Conservation (phyloP, 257 asterid genomes). For the Linaria vulgaris region DNA sequence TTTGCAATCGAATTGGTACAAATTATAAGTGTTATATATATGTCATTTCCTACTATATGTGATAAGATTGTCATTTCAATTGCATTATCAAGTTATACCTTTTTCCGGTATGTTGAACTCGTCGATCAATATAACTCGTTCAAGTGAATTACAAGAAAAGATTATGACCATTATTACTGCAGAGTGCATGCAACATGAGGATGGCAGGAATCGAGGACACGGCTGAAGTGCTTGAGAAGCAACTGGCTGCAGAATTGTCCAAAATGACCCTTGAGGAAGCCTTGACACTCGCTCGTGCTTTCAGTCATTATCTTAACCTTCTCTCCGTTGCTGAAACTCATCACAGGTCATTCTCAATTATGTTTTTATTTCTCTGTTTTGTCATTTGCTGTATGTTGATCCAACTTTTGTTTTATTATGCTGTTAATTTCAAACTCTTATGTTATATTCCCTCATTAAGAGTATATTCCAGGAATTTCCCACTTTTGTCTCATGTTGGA, state of each 20-base stretch:
- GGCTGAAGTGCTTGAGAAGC: constrained; percentile 92
- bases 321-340: constrained; percentile 96
- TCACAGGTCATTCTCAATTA: constrained; percentile 80
- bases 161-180: background rate
- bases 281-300: constrained; percentile 75
- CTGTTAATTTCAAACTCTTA: too few relatives aligned
- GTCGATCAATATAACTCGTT: too few relatives aligned
- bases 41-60: background rate
- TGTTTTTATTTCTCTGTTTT: too few relatives aligned
- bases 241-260: constrained; percentile 73
- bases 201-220: constrained; percentile 84
- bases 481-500: too few relatives aligned
- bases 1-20: background rate
- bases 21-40: background rate
- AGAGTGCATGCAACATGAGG: constrained; percentile 96
- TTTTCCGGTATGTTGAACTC: too few relatives aligned
- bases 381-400: background rate
- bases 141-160: too few relatives aligned
- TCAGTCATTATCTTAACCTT: constrained; percentile 87
- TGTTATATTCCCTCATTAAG: too few relatives aligned
- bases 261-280: constrained; percentile 93
- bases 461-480: too few relatives aligned
- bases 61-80: background rate
- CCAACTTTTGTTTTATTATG: constrained; percentile 9
- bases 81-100: too few relatives aligned